Evolutionary conservation across 768 basidiomycete species (phyloP), one percentile per base, ranked within the genome.

Genomic region (Kondoa malvinella): DNA sequence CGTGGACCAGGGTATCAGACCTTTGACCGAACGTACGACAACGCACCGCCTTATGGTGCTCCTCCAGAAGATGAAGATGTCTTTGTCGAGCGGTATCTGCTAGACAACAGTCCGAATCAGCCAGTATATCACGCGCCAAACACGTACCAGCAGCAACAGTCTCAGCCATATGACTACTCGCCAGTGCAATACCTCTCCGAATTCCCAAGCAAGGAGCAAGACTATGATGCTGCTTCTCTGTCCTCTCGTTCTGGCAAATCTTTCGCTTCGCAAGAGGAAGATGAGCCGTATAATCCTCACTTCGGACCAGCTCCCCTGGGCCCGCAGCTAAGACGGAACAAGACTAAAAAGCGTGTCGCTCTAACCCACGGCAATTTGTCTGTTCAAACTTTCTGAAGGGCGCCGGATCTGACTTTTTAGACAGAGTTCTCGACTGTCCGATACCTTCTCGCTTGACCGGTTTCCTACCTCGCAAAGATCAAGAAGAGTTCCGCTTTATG

Each of bases 401-500:
- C 33, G 59, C 33, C 56, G 32, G 14, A 56, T 21, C 14, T 67
- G 27, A 17, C 50, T 25, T 56, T 56, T 14, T 56, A 56, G 50
- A 25, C 50, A 56, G 14, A 25, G 27, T 25, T 31, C 30, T 60
- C 30, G 58, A 31, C 58, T 60, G 58, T 60, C 61, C 61, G 12
- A 63, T 70, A 4, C 69, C 69, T 26, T 57, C 69, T 4, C 26
- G 69, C 17, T 66, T 70, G 15, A 66, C 57, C 2, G 56, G 68
- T 12, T 70, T 70, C 50, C 40, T 70, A 27, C 69, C 69, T 14
- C 8, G 69, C 3, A 70, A 70, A 50, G 69, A 61, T 27, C 8
- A 30, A 12, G 69, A 70, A 32, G 69, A 70, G 34, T 70, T 70
- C 40, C 31, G 56, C n/a, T 70, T 56, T 16, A 70, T 70, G 69